Base-by-base conservation (phyloP, 805 yeast genomes). In the Nakazawaea sp. region DNA sequence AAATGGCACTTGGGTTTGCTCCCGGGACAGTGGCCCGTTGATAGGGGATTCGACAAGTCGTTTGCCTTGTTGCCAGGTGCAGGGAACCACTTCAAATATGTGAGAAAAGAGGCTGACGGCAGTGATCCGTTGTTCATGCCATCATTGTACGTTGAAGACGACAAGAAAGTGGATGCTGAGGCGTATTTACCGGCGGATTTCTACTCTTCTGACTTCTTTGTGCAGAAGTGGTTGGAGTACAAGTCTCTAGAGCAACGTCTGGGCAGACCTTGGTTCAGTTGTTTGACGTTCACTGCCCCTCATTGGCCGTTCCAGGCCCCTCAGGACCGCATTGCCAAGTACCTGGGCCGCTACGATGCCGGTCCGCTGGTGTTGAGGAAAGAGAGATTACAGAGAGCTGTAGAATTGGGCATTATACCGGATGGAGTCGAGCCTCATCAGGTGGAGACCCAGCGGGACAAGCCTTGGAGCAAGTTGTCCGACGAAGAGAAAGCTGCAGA, bases 301-400 rank as follows among this genome's bases (percentile, higher is more conserved):
- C 81, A 75, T 48, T 76, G 82, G 81, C 82, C 82, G 9, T 63
- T 66, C 46, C 81, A 75, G 51, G 81, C 81, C 1, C 79, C 79
- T 5, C 52, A 52, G 33, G 69, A 68, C 5, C 49, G 59, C 6
- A 59, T 73, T 35, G 62, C 53, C 4, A 71, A 73, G 41, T 72
- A 75, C 49, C 59, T 60, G 37, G 75, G 75, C 4, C 43, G 53
- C 6, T 69, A 71, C 45, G 67, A 66, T 42, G 58, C 55, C 6
- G 81, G 81, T 2, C 78, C 78, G 2, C 63, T 56, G 16, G 62
- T 45, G 5, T 50, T 72, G 27, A 52, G 78, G 36, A 45, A 42
- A 20, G 36, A 51, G 38, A 53, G 80, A 37, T 49, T 73, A 32
- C 49, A 47, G 9, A 52, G 48, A 29, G 75, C 75, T 4, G 41